Conservation (phyloP, 768 basidiomycete species). For the Lactarius sanguifluus region DNA sequence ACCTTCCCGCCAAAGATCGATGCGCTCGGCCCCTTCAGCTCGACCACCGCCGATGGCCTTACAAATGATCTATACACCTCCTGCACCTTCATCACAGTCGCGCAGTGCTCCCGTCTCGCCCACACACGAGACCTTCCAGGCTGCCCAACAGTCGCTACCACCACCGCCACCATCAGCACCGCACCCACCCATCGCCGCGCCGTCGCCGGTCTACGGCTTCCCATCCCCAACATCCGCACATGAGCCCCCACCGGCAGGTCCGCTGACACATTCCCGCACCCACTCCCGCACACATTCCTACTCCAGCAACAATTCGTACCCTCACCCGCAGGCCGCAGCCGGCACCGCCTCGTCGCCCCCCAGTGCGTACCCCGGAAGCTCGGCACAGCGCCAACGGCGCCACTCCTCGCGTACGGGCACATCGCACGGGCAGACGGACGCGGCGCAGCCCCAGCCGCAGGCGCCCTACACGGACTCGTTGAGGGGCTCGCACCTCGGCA, state of each 20-base stretch:
- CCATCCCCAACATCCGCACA: constrained; percentile 10
- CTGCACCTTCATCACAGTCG: constrained; percentile 15
- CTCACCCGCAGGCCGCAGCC: background rate
- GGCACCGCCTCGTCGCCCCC: constrained; percentile 7
- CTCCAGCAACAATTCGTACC: constrained; percentile 21
- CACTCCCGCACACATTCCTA: constrained; percentile 22
- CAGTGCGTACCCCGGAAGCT: constrained; percentile 18
- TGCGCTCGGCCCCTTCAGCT: constrained; percentile 21
- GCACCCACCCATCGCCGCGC: constrained; percentile 7
- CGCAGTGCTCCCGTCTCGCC: constrained; percentile 24
- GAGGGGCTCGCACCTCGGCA: constrained; percentile 7
- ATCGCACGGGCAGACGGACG: constrained; percentile 15
- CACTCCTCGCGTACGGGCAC: constrained; percentile 20
- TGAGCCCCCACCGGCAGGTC: constrained; percentile 18
- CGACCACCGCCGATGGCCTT: constrained; percentile 10
- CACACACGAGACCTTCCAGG: constrained; percentile 7
- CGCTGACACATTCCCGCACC: constrained; percentile 3
- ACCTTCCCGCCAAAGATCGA: constrained; percentile 18
- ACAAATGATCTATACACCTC: constrained; percentile 29
- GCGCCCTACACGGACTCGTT: constrained; percentile 1
- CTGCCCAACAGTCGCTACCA: constrained; percentile 10
- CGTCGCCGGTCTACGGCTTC: constrained; percentile 24
- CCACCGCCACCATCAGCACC: background rate
- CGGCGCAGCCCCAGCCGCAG: background rate
- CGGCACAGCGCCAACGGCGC: constrained; percentile 23